A percentile compares a stretch with the other conserved stretches of the same genome.
These are phyloP conservation scores for Nemania bipapillata DNA, from an alignment of 2,329 filamentous ascomycete genomes.

Conservation along the genomic window DNA sequence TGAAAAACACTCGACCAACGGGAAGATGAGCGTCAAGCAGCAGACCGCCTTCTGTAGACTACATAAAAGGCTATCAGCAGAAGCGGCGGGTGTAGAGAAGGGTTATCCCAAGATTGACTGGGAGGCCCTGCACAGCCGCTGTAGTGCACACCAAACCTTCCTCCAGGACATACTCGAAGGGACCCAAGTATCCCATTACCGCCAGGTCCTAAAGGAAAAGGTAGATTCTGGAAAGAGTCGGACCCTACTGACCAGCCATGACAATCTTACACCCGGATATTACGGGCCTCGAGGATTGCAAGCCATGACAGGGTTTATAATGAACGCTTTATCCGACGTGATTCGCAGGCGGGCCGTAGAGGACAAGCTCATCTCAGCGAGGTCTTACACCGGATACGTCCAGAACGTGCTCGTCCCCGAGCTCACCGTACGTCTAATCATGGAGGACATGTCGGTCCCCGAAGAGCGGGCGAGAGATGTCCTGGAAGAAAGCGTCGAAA, in stretches of 20 bases:
- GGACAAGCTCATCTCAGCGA: constrained; percentile 73
- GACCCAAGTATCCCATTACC: constrained; percentile 67
- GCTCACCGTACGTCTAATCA: constrained; percentile 64
- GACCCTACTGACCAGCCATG: constrained; percentile 68
- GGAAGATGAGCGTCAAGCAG: constrained; percentile 64
- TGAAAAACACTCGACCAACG: constrained; percentile 61
- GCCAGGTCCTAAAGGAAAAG: constrained; percentile 64
- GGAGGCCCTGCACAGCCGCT: constrained; percentile 67
- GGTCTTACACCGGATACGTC: constrained; percentile 75
- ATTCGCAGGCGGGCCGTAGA: constrained; percentile 71
- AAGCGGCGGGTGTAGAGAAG: constrained; percentile 59
- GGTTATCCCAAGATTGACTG: constrained; percentile 80
- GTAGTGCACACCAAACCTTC: constrained; percentile 64
- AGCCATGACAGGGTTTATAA: constrained; percentile 76
- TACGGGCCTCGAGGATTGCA: constrained; percentile 81
- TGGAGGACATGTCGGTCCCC: constrained; percentile 64
- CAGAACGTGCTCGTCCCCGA: constrained; percentile 83
- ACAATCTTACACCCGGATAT: constrained; percentile 77
- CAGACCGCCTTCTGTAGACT: constrained; percentile 72
- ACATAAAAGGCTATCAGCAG: constrained; percentile 68
- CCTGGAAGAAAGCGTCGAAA: constrained; percentile 71
- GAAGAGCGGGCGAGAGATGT: constrained; percentile 63
- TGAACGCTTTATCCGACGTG: constrained; percentile 66
- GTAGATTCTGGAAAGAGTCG: constrained; percentile 68
- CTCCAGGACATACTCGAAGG: constrained; percentile 71